These are phyloP conservation scores for Gossypioides kirkii DNA, from an alignment of 345 rosid genomes.

Conservation along the genomic window DNA sequence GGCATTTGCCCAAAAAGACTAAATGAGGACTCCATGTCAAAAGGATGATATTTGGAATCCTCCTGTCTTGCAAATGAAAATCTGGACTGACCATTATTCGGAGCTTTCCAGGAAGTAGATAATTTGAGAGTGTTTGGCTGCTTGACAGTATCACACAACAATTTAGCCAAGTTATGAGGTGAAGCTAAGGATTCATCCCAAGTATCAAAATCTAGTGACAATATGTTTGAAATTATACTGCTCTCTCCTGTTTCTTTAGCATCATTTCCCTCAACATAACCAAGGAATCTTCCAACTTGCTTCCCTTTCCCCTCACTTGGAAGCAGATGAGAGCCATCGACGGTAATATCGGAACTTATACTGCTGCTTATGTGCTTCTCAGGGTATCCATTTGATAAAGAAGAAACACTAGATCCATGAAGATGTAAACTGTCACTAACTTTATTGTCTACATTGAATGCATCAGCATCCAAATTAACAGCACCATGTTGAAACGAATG, in stretches of 20 bases:
- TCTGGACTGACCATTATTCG: conserved; percentile 63
- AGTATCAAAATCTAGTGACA: conserved; percentile 67
- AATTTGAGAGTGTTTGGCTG: conserved; percentile 36
- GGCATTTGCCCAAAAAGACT: conserved; percentile 34
- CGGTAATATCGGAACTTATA: conserved; percentile 28
- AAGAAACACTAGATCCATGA: conserved; percentile 28
- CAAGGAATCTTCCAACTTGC: conserved; percentile 21
- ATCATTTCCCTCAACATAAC: conserved; percentile 24
- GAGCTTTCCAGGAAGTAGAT: conserved; percentile 48
- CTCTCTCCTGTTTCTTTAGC: conserved; percentile 45
- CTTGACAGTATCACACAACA: conserved; percentile 50
- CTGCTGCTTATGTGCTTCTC: conserved; percentile 32
- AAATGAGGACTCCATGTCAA: conserved; percentile 33
- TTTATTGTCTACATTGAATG: conserved; percentile 31
- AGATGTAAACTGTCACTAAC: conserved; percentile 21
- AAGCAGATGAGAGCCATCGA: conserved; percentile 30
- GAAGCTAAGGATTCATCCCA: conserved; percentile 75
- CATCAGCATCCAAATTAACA: conserved; percentile 27
- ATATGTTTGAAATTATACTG: conserved; percentile 69
- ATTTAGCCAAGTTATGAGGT: conserved; percentile 54
- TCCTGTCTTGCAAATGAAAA: conserved; percentile 85
- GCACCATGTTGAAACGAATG: conserved; percentile 31
- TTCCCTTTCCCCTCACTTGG: conserved; percentile 30
- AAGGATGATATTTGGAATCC: conserved; percentile 39
- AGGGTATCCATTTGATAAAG: conserved; percentile 42